phyloP scores from a whole-genome alignment of 192 early-diverging fungal genomes.

The Coemansia sp. region DNA sequence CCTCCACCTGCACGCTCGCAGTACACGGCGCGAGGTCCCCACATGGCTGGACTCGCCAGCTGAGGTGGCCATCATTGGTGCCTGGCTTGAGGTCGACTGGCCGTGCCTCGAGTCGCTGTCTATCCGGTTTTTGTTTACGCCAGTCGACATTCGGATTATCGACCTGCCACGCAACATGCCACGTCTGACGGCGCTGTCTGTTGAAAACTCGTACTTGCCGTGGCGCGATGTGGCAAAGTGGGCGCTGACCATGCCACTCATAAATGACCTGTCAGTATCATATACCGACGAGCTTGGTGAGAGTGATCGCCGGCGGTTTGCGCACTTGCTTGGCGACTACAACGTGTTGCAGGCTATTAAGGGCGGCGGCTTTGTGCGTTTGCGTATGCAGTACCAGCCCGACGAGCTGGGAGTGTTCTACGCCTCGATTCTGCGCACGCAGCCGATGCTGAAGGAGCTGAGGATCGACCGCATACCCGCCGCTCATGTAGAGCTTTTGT shows the following conservation, averaged over 20 bases:
- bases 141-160: slow-evolving; percentile 49
- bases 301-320: slow-evolving; percentile 38
- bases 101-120: slow-evolving; percentile 41
- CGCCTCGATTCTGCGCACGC: slow-evolving; percentile 48
- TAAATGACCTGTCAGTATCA: slow-evolving; percentile 46
- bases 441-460: slow-evolving; percentile 46
- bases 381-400: slow-evolving; percentile 54
- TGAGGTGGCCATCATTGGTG: slow-evolving; percentile 49
- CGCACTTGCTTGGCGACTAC: slow-evolving; percentile 51
- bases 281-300: slow-evolving; percentile 46
- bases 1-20: slow-evolving; percentile 41
- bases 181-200: slow-evolving; percentile 14
- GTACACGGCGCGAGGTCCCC: slow-evolving; percentile 41
- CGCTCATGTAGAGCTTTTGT: slow-evolving; percentile 37
- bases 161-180: slow-evolving; percentile 50
- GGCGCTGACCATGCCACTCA: slow-evolving; percentile 31
- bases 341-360: slow-evolving; percentile 47
- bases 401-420: slow-evolving; percentile 56
- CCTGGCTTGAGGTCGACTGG: slow-evolving; percentile 53
- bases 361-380: slow-evolving; percentile 32
- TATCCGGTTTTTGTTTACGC: slow-evolving; percentile 48
- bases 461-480: slow-evolving; percentile 49
- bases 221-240: slow-evolving; percentile 55
- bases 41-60: slow-evolving; percentile 52
- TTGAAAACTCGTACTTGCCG: slow-evolving; percentile 55